Evolutionary conservation across 2,329 filamentous ascomycete genomes (phyloP).

Genomic region (Penicillium sp.): DNA sequence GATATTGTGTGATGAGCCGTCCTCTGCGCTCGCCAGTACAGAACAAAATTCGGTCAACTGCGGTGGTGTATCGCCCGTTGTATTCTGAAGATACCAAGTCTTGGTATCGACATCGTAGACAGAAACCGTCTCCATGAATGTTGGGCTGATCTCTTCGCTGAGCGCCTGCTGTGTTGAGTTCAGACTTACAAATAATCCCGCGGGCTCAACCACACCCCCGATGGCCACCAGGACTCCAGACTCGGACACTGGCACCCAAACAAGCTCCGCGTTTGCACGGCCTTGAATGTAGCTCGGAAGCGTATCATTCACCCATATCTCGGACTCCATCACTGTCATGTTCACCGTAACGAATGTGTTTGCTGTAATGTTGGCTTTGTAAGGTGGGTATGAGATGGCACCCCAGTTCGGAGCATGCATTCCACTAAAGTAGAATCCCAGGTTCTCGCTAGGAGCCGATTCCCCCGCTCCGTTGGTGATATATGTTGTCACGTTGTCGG

Average conservation of each 20-base stretch:
- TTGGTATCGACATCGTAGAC: constrained; percentile 40
- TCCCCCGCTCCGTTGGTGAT: constrained; percentile 64
- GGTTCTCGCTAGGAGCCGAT: constrained; percentile 67
- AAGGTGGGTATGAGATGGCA: constrained; percentile 43
- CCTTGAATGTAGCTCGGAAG: constrained; percentile 52
- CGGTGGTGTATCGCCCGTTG: constrained; percentile 38
- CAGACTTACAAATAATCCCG: constrained; percentile 12
- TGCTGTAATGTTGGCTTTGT: constrained; percentile 47
- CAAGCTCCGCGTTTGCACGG: constrained; percentile 64
- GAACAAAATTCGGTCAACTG: constrained; percentile 42
- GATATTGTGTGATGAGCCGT: constrained; percentile 48
- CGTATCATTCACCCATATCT: constrained; percentile 59
- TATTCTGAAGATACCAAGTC: constrained; percentile 43
- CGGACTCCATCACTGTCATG: constrained; percentile 52
- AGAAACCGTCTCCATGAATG: constrained; percentile 39
- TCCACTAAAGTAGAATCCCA: constrained; percentile 70
- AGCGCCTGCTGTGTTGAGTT: constrained; percentile 5
- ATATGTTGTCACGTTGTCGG: constrained; percentile 57
- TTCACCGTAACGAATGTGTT: constrained; percentile 62
- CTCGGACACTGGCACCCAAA: constrained; percentile 55
- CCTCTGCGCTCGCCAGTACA: constrained; percentile 38
- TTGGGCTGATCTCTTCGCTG: constrained; percentile 24
- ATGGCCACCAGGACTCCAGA: constrained; percentile 40
- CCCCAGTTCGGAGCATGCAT: constrained; percentile 54
- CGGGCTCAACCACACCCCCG: constrained; percentile 36